Conservation (phyloP, 2,329 filamentous ascomycete species). For the Byssochlamys sp. region DNA sequence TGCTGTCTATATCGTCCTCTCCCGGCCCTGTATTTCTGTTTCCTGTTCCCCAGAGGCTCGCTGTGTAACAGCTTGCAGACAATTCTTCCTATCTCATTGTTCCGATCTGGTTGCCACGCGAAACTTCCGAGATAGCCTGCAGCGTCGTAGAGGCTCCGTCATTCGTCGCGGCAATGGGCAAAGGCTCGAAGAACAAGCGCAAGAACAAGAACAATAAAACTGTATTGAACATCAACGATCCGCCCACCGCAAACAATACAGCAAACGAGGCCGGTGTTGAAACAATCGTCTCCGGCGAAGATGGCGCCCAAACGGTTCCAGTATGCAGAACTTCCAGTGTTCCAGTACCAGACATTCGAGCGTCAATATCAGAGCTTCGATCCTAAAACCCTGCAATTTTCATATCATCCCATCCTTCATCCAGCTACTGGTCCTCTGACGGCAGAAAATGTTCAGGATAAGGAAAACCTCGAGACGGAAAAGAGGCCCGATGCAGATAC, state of each 20-base stretch:
- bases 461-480: slow-evolving; percentile 24
- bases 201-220: slow-evolving; percentile 26
- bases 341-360: slow-evolving; percentile 34
- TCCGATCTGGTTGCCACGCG: slow-evolving; percentile 13
- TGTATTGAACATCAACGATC: slow-evolving; percentile 13
- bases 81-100: slow-evolving; percentile 5
- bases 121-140: slow-evolving; percentile 10
- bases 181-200: slow-evolving; percentile 21
- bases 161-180: slow-evolving; percentile 30
- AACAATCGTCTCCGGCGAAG: slow-evolving; percentile 22
- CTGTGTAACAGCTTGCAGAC: slow-evolving; percentile 4
- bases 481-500: slow-evolving; percentile 17
- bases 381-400: slow-evolving; percentile 27
- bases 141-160: slow-evolving; percentile 17
- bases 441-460: slow-evolving; percentile 28
- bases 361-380: slow-evolving; percentile 37
- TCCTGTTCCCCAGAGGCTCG: not conserved
- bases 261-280: slow-evolving; percentile 19
- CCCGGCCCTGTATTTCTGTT: slow-evolving; percentile 1
- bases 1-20: not conserved
- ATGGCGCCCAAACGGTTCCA: slow-evolving; percentile 26
- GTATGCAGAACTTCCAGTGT: slow-evolving; percentile 37
- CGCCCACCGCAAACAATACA: slow-evolving; percentile 14
- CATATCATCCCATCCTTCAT: slow-evolving; percentile 27
- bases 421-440: slow-evolving; percentile 24